Evolutionary conservation across 2,329 filamentous ascomycete genomes (phyloP).

Genomic region (Alternaria panax): DNA sequence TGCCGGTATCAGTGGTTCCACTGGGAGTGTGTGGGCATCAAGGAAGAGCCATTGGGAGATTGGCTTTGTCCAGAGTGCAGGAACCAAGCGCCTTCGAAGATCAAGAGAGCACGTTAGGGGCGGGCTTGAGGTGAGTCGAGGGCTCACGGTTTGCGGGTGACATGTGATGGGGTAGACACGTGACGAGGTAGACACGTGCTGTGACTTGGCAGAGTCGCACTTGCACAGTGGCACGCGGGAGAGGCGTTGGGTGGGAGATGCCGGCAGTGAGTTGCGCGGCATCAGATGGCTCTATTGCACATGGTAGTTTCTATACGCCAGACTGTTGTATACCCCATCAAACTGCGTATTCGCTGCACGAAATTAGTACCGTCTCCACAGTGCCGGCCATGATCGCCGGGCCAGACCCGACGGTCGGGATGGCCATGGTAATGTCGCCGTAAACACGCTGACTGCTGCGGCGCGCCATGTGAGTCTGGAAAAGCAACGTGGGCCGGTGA

Average conservation of each 20-base stretch:
- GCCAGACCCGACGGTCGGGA: conserved; percentile 12
- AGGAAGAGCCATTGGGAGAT: conserved; percentile 58
- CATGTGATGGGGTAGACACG: conserved; percentile 1
- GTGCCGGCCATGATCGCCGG: conserved; percentile 11
- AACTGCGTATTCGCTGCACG: conserved; percentile 4
- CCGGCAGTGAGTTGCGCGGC: not conserved
- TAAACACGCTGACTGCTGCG: not conserved
- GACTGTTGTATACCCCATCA: conserved; percentile 15
- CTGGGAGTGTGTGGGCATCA: conserved; percentile 68
- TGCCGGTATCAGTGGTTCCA: conserved; percentile 90
- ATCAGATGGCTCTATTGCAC: not conserved
- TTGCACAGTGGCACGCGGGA: conserved; percentile 19
- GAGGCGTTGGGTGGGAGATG: conserved; percentile 23
- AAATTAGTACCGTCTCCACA: conserved; percentile 13
- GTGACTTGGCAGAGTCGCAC: conserved; percentile 7
- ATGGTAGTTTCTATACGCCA: not conserved
- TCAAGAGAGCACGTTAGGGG: conserved; percentile 49
- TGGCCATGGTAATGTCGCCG: conserved; percentile 10
- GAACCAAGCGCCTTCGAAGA: conserved; percentile 51
- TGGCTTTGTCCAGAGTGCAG: conserved; percentile 58
- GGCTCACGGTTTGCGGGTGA: not conserved
- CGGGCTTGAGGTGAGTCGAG: conserved; percentile 1
- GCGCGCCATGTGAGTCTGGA: not conserved
- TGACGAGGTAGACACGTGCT: conserved; percentile 13
- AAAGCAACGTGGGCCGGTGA: not conserved